phyloP scores from a whole-genome alignment of 768 basidiomycete genomes.

The Lentinula aciculospora region DNA sequence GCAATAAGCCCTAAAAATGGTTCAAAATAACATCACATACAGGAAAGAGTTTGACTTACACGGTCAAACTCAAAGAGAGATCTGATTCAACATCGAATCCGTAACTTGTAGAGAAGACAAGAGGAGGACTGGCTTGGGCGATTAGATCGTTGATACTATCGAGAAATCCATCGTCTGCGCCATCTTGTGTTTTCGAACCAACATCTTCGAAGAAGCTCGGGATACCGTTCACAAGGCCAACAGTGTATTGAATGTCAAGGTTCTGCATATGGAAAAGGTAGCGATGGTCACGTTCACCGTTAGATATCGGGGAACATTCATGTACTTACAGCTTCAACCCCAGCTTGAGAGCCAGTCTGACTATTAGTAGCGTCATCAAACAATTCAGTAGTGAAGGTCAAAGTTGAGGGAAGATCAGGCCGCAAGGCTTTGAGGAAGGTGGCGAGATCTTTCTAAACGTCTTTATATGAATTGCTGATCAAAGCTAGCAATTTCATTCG shows the following conservation, averaged over 20 bases:
- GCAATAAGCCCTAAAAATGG: neutral
- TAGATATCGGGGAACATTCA: neutral
- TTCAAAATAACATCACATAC: conserved; percentile 18
- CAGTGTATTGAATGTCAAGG: conserved; percentile 23
- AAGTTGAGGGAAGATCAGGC: conserved; percentile 23
- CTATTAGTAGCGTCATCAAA: conserved; percentile 29
- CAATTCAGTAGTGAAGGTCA: conserved; percentile 25
- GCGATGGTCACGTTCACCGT: neutral
- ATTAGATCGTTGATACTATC: conserved; percentile 25
- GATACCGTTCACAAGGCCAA: conserved; percentile 26
- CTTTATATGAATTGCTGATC: conserved; percentile 12
- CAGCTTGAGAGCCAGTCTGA: conserved; percentile 21
- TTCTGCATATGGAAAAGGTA: conserved; percentile 5
- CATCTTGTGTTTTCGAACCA: conserved; percentile 19
- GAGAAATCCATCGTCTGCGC: conserved; percentile 26
- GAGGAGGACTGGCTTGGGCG: conserved; percentile 22
- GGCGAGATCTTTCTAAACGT: conserved; percentile 14
- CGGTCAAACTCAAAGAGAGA: neutral
- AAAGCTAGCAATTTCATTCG: conserved; percentile 18
- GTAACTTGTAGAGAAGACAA: conserved; percentile 5
- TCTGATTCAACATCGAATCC: conserved; percentile 3
- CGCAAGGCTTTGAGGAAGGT: conserved; percentile 21
- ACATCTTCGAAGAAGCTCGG: conserved; percentile 26
- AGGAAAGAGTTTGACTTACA: neutral
- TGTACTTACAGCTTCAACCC: conserved; percentile 27